Evolutionary conservation across 2,329 filamentous ascomycete species (phyloP).

Genomic region (Chrysoporthe cubensis): DNA sequence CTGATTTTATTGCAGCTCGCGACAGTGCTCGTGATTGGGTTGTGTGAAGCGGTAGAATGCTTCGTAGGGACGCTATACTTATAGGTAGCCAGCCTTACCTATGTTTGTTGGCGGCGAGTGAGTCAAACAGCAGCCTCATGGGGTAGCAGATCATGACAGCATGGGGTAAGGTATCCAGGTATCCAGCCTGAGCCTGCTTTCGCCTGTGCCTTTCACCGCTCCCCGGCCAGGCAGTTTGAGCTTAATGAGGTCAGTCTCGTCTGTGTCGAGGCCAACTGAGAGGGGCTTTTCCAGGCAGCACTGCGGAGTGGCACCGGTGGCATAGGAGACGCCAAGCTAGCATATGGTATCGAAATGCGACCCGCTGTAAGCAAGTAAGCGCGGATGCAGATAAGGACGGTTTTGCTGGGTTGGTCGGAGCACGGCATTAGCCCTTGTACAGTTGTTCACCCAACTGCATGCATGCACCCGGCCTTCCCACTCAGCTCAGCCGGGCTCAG

Average conservation of each 20-base stretch:
- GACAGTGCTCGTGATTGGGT: not conserved
- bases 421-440: not conserved
- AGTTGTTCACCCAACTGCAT: not conserved
- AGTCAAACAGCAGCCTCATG: not conserved
- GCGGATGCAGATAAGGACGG: not conserved
- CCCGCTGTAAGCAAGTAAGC: conserved; percentile 1
- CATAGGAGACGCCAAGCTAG: not conserved
- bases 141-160: not conserved
- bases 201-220: not conserved
- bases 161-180: not conserved
- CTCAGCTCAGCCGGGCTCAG: not conserved
- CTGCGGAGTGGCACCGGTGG: not conserved
- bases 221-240: not conserved
- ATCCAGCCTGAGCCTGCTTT: not conserved
- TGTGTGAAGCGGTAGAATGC: not conserved
- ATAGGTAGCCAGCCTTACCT: not conserved
- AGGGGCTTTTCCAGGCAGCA: conserved; percentile 2
- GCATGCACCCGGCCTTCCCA: conserved; percentile 1
- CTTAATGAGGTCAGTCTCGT: not conserved
- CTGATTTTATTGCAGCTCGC: not conserved
- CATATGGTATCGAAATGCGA: not conserved
- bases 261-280: not conserved
- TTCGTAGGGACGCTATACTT: not conserved
- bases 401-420: not conserved
- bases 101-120: conserved; percentile 5